A percentile compares a stretch with the other conserved stretches of the same genome.
phyloP scores from a whole-genome alignment of 2,329 filamentous ascomycete species.

The Cadophora gregata region DNA sequence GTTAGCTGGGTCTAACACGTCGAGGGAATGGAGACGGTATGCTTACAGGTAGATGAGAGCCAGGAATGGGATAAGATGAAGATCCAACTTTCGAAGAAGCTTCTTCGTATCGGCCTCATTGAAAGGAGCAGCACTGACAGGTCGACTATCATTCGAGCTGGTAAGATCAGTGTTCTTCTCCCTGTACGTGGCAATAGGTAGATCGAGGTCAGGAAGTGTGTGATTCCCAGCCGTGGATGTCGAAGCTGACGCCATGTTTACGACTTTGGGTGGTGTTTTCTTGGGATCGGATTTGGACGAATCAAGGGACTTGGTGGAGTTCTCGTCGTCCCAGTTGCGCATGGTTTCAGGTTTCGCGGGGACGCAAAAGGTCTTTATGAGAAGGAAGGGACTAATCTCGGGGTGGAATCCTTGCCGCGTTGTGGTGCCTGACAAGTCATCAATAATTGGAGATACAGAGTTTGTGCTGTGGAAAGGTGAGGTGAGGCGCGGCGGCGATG shows the following conservation, averaged over 20 bases:
- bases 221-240: background rate
- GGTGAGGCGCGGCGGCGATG: background rate
- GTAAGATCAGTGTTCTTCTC: slow-evolving; percentile 20
- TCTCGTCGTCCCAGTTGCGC: slow-evolving; percentile 23
- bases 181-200: slow-evolving; percentile 5
- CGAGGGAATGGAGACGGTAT: background rate
- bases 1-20: background rate
- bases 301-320: slow-evolving; percentile 8
- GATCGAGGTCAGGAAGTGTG: background rate
- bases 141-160: slow-evolving; percentile 6
- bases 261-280: background rate
- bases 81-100: slow-evolving; percentile 40
- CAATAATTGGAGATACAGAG: background rate
- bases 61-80: slow-evolving; percentile 49
- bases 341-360: slow-evolving; percentile 3
- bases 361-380: slow-evolving; percentile 3
- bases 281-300: slow-evolving; percentile 4
- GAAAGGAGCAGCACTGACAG: slow-evolving; percentile 19
- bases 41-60: slow-evolving; percentile 57
- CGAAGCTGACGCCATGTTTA: background rate
- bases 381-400: background rate
- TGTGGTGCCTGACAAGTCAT: slow-evolving; percentile 11
- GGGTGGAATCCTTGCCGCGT: slow-evolving; percentile 13
- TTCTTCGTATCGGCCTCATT: slow-evolving; percentile 32
- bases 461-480: background rate